A percentile compares a stretch with the other conserved stretches of the same genome.
phyloP scores from a whole-genome alignment of 1,139 yeast species.

The Tardiomyces blankii region DNA sequence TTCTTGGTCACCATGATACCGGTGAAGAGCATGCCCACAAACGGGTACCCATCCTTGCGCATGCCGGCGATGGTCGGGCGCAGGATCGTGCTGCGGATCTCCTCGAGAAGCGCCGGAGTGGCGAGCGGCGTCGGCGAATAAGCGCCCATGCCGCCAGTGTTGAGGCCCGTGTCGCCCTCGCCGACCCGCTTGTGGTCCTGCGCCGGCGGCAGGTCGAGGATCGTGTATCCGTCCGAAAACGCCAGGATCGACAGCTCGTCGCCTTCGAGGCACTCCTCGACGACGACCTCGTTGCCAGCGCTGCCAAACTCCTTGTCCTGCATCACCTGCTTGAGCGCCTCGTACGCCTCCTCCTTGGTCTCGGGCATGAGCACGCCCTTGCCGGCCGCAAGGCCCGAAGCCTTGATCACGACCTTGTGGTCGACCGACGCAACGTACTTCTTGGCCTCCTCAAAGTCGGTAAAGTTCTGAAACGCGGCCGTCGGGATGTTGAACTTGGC shows the following conservation, averaged over 20 bases:
- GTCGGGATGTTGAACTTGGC: conserved; percentile 86
- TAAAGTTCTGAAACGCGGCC: conserved; percentile 78
- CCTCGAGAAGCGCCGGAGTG: conserved; percentile 52
- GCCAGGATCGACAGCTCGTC: conserved; percentile 93
- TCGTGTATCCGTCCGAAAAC: conserved; percentile 87
- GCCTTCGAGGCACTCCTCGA: conserved; percentile 94
- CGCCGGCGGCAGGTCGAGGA: conserved; percentile 88
- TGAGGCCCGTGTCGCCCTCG: conserved; percentile 85
- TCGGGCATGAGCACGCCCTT: conserved; percentile 95
- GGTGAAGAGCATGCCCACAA: conserved; percentile 93
- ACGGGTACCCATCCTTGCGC: conserved; percentile 93
- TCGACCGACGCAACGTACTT: conserved; percentile 53
- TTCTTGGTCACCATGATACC: conserved; percentile 80
- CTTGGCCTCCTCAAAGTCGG: conserved; percentile 62
- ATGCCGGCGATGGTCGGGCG: conserved; percentile 93
- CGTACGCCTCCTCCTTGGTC: conserved; percentile 71
- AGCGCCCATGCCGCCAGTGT: conserved; percentile 99
- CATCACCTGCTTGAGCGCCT: conserved; percentile 83
- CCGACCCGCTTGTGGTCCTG: conserved; percentile 97
- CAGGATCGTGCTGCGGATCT: conserved; percentile 62
- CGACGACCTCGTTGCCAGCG: conserved; percentile 95
- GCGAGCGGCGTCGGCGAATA: conserved; percentile 97
- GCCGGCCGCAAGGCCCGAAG: conserved; percentile 98
- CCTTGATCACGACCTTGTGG: conserved; percentile 84
- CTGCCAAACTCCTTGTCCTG: conserved; percentile 77